Evolutionary conservation across 805 yeast genomes (phyloP), one percentile per base, ranked within the genome.

Genomic region (Metschnikowia reukaufii): DNA sequence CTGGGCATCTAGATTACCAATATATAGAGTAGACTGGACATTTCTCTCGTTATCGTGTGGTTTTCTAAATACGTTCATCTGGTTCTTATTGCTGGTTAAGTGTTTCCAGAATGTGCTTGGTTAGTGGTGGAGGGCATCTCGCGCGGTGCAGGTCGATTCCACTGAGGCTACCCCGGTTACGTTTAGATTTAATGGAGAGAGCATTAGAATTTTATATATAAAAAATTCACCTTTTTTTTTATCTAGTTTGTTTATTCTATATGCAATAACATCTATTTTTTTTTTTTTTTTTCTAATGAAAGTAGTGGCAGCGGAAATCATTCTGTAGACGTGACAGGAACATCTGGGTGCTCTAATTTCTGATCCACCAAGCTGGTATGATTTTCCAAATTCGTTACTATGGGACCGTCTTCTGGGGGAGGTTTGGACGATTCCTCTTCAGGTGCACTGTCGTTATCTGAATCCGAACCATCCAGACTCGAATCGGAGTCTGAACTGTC

Each of bases 1-100:
- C 39, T 78, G 77, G 1, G 84, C 81, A 54, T 88, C 96, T 4
- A 94, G 66, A 55, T 90, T 88, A 0, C 97, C 97, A 13, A 90
- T 76, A 61, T 88, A 90, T 1, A 90, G 63, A 1, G 95, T 78
- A 2, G 82, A 79, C 34, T 80, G 82, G 42, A 76, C 78, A 57
- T 83, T 82, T 41, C 82, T 68, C 39, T 82, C 83, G 6, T 68
- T 50, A 29, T 76, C 81, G 9, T 52, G 48, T 2, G 64, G 65
- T 42, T 62, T 66, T 30, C 66, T 60, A 41, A 72, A 68, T 21
- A 69, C 62, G 46, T 53, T 61, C 71, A 66, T 66, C 31, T 19
- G 33, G n/a, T 7, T 6, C 13, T 19, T 12, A n/a, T 21, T 36
- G 38, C 10, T 36, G 21, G 19, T 31, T 9, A 25, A 13, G 5